These are phyloP conservation scores for Trametes cingulata DNA, from an alignment of 768 basidiomycete species.

Conservation along the genomic window DNA sequence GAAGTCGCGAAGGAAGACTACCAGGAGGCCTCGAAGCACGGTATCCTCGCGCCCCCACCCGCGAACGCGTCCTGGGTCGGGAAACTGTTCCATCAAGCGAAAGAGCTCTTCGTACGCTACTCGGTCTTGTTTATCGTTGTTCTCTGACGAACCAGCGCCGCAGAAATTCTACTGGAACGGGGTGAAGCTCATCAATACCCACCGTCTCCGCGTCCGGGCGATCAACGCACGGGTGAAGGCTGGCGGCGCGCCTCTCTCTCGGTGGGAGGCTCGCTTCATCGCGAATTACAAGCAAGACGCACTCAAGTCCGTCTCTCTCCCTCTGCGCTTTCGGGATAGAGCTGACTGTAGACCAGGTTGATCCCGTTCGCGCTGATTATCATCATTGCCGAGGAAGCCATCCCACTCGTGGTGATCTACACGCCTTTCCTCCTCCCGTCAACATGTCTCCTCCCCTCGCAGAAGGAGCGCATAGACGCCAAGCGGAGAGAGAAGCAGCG, in stretches of 20 bases:
- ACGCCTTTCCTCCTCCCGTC: constrained; percentile 85
- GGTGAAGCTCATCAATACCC: constrained; percentile 66
- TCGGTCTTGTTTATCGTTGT: neutral
- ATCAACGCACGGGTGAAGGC: constrained; percentile 57
- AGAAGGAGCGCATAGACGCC: constrained; percentile 63
- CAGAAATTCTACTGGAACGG: constrained; percentile 85
- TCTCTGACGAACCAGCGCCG: constrained; percentile 23
- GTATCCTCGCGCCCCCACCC: constrained; percentile 68
- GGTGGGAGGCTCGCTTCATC: constrained; percentile 72
- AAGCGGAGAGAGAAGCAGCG: constrained; percentile 49
- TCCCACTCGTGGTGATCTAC: constrained; percentile 84
- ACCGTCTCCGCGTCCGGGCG: constrained; percentile 52
- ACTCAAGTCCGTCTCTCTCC: constrained; percentile 53
- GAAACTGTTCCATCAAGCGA: constrained; percentile 48
- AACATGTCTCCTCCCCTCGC: constrained; percentile 82
- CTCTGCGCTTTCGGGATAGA: neutral
- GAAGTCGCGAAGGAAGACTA: constrained; percentile 63
- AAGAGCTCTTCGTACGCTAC: constrained; percentile 46
- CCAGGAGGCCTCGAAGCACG: constrained; percentile 63
- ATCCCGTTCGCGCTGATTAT: constrained; percentile 79
- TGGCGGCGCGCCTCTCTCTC: constrained; percentile 63
- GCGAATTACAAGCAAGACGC: constrained; percentile 65
- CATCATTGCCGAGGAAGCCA: constrained; percentile 73
- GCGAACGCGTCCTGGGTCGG: constrained; percentile 57
- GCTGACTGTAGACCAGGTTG: constrained; percentile 46